These are phyloP conservation scores for Kuraishia ogatae DNA, from an alignment of 805 yeast genomes.

Conservation along the genomic window DNA sequence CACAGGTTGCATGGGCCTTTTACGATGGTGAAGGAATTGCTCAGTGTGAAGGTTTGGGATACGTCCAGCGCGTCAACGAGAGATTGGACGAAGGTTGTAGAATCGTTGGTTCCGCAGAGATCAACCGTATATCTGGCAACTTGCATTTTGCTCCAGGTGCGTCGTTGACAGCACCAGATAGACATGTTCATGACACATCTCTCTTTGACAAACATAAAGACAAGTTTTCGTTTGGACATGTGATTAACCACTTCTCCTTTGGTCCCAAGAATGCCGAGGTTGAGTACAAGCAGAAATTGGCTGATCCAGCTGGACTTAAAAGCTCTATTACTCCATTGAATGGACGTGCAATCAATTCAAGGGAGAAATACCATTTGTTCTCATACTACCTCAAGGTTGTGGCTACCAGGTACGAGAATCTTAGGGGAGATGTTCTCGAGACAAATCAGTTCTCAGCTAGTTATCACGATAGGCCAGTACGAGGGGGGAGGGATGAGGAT, in stretches of 20 bases:
- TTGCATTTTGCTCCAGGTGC: slow-evolving; percentile 96
- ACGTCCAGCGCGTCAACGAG: slow-evolving; percentile 51
- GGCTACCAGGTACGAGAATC: slow-evolving; percentile 73
- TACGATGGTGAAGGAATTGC: slow-evolving; percentile 79
- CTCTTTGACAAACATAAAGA: slow-evolving; percentile 47
- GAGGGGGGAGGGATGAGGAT: slow-evolving; percentile 85
- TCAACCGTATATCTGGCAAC: slow-evolving; percentile 84
- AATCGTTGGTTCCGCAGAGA: slow-evolving; percentile 65
- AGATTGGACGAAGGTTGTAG: slow-evolving; percentile 82
- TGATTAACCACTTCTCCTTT: slow-evolving; percentile 73
- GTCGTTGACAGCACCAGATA: slow-evolving; percentile 45
- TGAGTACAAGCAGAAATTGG: slow-evolving; percentile 15
- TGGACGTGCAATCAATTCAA: slow-evolving; percentile 30
- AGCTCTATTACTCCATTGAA: slow-evolving; percentile 62
- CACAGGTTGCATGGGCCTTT: slow-evolving; percentile 76
- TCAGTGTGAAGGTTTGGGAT: slow-evolving; percentile 89
- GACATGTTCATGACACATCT: slow-evolving; percentile 82
- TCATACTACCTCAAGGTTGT: slow-evolving; percentile 86
- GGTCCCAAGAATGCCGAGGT: slow-evolving; percentile 47
- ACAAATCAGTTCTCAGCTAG: slow-evolving; percentile 91
- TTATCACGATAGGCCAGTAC: slow-evolving; percentile 74
- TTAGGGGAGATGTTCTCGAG: slow-evolving; percentile 46
- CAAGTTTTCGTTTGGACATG: slow-evolving; percentile 69
- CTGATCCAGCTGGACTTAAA: slow-evolving; percentile 23
- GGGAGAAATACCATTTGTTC: slow-evolving; percentile 51